Conservation (phyloP, 2,329 filamentous ascomycete genomes). For the Aspergillus thermomutatus region DNA sequence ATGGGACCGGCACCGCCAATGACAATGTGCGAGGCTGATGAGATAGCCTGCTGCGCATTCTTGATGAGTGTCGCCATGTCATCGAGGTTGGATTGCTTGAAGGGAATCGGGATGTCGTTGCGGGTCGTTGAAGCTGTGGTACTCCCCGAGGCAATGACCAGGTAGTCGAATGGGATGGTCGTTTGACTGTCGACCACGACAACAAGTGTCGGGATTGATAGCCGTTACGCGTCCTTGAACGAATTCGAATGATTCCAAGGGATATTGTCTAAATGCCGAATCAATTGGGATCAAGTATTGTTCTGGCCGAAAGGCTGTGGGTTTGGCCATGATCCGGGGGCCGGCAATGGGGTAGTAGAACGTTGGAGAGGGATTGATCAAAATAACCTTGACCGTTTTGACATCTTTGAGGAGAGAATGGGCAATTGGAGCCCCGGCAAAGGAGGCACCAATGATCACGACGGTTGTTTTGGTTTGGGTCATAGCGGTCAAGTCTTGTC, state of each 20-base stretch:
- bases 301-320: conserved; percentile 44
- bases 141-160: conserved; percentile 56
- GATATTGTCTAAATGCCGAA: conserved; percentile 51
- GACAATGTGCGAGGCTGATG: conserved; percentile 42
- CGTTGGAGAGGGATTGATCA: conserved; percentile 52
- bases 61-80: conserved; percentile 31
- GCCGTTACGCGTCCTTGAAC: conserved; percentile 49
- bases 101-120: conserved; percentile 30
- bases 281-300: conserved; percentile 50
- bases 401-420: conserved; percentile 36
- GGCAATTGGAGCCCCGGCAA: conserved; percentile 33
- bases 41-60: conserved; percentile 33
- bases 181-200: conserved; percentile 39
- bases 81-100: conserved; percentile 43
- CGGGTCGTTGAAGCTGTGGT: conserved; percentile 42
- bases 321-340: conserved; percentile 52
- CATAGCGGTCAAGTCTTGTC: background rate
- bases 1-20: conserved; percentile 50
- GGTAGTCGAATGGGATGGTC: conserved; percentile 49
- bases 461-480: conserved; percentile 8
- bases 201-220: conserved; percentile 42
- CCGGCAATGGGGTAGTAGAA: conserved; percentile 55
- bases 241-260: conserved; percentile 47
- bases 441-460: conserved; percentile 39
- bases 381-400: conserved; percentile 44